Evolutionary conservation across 306 rosid species (phyloP), one percentile per base, ranked within the genome.

Genomic region (Trifolium pratense): DNA sequence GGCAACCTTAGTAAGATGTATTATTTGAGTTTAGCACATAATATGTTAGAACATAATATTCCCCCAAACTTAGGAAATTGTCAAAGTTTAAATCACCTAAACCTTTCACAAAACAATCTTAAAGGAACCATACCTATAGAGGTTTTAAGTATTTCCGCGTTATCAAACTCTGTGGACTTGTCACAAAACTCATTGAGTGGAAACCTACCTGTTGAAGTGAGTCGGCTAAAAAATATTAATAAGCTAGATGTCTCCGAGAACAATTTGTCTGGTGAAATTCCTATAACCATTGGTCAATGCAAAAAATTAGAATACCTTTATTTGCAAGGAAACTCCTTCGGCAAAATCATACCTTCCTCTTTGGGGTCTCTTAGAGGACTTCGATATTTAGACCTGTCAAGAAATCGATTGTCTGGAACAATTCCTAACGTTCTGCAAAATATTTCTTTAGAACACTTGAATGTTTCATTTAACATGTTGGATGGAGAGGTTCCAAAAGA

Each of bases 151-250:
- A 45, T 77, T 40, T 1, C 76, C 0, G 68, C 75, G 5, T 74
- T 77, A 17, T 58, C 74, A 34, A 18, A 7, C 3, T 9, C n/a
- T 0, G 18, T 88, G 9, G 1, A 74, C 68, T 81, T 83, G 26
- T 81, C 87, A 9, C 55, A 57, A 0, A 86, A 86, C 63, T 79
- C 75, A 1, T 42, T 85, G 5, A 79, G 18, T 29, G 83, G 84
- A 0, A 60, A 4, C 17, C 52, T 86, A 14, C 81, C 88, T 0
- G 0, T 18, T 0, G 84, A 69, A 66, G 74, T 79, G 2, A 66
- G 79, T 2, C 51, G 8, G 4, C 23, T 81, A 2, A 52, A 37
- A 73, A 66, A 59, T 39, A 43, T 79, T 2, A 16, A 5, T 16
- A 0, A 1, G 0, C 2, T 79, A 1, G 70, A 77, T 14, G 25